Conservation (phyloP, 2,329 filamentous ascomycete genomes). For the Venturia aucupariae region DNA sequence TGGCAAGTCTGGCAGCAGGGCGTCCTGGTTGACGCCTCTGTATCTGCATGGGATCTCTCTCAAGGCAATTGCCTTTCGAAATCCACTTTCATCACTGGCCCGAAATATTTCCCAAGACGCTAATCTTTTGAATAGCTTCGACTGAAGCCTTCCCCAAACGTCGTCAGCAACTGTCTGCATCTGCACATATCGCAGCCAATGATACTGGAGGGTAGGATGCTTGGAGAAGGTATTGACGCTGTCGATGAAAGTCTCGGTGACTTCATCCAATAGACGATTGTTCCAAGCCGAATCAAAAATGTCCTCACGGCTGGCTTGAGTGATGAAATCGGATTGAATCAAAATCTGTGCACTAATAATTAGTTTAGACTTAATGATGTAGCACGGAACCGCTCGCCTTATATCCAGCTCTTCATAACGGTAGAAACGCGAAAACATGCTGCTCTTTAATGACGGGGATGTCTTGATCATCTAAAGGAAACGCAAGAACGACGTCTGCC, state of each 20-base stretch:
- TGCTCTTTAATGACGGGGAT: no score
- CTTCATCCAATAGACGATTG: not conserved
- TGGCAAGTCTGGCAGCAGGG: no score
- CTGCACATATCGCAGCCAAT: constrained; percentile 13
- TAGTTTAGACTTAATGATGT: not conserved
- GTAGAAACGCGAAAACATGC: constrained; percentile 17
- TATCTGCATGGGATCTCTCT: no score
- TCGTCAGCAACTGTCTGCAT: not conserved
- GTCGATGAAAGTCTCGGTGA: not conserved
- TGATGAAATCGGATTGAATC: constrained; percentile 24
- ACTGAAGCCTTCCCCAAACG: no score
- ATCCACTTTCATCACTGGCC: not conserved
- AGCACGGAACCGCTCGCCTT: no score
- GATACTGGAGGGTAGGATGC: constrained; percentile 9
- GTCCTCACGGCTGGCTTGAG: constrained; percentile 20
- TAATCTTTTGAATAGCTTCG: no score
- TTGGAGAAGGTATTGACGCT: constrained; percentile 14
- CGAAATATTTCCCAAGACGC: constrained; percentile 10
- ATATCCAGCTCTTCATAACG: constrained; percentile 18
- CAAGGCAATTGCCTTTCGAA: no score
- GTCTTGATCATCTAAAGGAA: no score
- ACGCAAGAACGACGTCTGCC: no score
- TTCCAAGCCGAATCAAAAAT: constrained; percentile 20
- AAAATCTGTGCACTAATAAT: constrained; percentile 18
- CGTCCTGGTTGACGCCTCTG: no score